Evolutionary conservation across 306 rosid genomes (phyloP).

Genomic region (Rubus idaeus): DNA sequence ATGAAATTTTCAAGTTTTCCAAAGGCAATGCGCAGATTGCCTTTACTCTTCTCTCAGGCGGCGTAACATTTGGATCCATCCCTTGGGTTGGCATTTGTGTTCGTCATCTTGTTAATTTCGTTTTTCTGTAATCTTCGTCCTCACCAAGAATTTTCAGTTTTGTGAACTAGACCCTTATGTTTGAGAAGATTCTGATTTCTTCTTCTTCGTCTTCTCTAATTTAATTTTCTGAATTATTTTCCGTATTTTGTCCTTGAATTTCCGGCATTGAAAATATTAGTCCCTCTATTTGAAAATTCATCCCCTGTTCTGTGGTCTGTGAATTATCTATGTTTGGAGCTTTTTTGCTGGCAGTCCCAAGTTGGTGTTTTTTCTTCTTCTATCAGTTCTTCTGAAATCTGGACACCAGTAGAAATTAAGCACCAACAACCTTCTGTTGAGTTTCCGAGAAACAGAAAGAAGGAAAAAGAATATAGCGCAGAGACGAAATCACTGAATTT

Average conservation of each 20-base stretch:
- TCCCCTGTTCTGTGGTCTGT: background rate
- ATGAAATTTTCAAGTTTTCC: slow-evolving; percentile 13
- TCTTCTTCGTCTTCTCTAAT: background rate
- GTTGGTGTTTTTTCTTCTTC: background rate
- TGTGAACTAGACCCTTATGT: background rate
- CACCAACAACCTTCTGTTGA: background rate
- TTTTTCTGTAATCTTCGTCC: background rate
- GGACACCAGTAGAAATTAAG: background rate
- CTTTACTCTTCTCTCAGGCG: slow-evolving; percentile 2
- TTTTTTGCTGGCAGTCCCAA: background rate
- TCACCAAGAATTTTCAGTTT: slow-evolving; percentile 12
- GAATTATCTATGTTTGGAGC: background rate
- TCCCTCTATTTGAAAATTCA: background rate
- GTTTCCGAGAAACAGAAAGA: background rate
- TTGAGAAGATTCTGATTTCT: background rate
- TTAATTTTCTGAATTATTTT: background rate
- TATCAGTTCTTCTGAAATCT: background rate
- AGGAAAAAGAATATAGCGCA: background rate
- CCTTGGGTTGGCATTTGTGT: background rate
- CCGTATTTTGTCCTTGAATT: background rate
- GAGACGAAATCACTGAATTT: background rate
- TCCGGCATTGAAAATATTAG: slow-evolving; percentile 12
- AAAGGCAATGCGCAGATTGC: slow-evolving; percentile 26
- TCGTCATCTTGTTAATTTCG: background rate
- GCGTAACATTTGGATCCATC: slow-evolving; percentile 10